A percentile compares a stretch with the other conserved stretches of the same genome.
These are phyloP conservation scores for Triticum timopheevii DNA, from an alignment of 176 grass and related monocot genomes.

Conservation along the genomic window DNA sequence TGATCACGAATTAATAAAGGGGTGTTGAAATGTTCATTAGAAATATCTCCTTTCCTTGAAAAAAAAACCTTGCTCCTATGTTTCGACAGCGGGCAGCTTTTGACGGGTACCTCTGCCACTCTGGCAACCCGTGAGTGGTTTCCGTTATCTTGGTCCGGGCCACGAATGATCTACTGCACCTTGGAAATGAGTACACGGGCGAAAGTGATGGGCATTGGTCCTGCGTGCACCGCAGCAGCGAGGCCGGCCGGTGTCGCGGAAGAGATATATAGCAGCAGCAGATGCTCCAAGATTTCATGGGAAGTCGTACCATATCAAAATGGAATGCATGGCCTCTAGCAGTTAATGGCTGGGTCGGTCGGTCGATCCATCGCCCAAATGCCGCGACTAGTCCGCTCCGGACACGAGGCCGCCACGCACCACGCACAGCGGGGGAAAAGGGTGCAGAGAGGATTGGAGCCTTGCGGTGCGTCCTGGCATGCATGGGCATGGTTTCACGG, in stretches of 20 bases:
- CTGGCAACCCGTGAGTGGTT: slow-evolving; percentile 24
- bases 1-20: too few species aligned
- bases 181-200: slow-evolving; percentile 11
- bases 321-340: not conserved
- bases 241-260: not conserved
- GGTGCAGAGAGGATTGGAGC: not conserved
- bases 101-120: not conserved
- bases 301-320: not conserved
- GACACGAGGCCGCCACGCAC: slow-evolving; percentile 3
- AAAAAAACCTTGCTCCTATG: too few species aligned
- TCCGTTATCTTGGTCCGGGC: slow-evolving; percentile 35
- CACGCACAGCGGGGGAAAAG: not conserved
- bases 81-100: not conserved
- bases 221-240: slow-evolving; percentile 7
- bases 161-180: slow-evolving; percentile 18
- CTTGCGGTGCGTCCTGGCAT: slow-evolving; percentile 12
- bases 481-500: not conserved
- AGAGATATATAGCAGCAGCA: not conserved
- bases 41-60: too few species aligned
- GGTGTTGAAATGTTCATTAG: too few species aligned
- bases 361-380: not conserved
- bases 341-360: not conserved
- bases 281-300: not conserved
- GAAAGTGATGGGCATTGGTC: slow-evolving; percentile 17
- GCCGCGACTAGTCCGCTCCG: not conserved